Evolutionary conservation across 371 early-diverging fungal species (phyloP).

Genomic region (Rhizopus arrhizus): DNA sequence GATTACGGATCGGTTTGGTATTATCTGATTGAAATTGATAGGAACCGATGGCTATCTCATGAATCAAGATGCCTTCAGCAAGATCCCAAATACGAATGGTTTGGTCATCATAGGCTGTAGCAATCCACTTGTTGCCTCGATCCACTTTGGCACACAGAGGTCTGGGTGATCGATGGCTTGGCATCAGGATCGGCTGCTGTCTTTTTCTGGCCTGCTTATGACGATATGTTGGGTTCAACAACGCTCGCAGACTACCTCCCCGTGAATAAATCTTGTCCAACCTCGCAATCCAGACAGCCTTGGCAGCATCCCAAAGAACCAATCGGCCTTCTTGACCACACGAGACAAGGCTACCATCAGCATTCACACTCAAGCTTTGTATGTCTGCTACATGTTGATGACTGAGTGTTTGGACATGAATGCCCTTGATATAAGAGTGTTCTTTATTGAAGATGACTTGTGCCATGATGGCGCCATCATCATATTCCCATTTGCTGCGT

Average conservation of each 20-base stretch:
- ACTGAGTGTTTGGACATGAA: slow-evolving; percentile 26
- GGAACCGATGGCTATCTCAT: slow-evolving; percentile 26
- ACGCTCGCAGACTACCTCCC: slow-evolving; percentile 16
- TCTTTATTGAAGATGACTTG: slow-evolving; percentile 32
- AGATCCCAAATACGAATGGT: slow-evolving; percentile 37
- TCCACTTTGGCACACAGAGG: slow-evolving; percentile 32
- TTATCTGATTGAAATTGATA: slow-evolving; percentile 7
- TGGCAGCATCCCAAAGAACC: slow-evolving; percentile 32
- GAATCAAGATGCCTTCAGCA: slow-evolving; percentile 20
- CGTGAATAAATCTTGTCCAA: slow-evolving; percentile 21
- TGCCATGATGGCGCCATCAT: slow-evolving; percentile 31
- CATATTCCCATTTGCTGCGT: slow-evolving; percentile 21
- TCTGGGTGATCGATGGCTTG: slow-evolving; percentile 12
- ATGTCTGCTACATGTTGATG: slow-evolving; percentile 39
- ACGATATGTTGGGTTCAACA: slow-evolving; percentile 15
- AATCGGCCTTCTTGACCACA: slow-evolving; percentile 40
- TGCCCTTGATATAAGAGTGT: slow-evolving; percentile 26
- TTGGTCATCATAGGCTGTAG: slow-evolving; percentile 34
- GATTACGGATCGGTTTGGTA: background rate
- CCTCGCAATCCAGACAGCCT: slow-evolving; percentile 35
- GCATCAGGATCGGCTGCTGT: background rate
- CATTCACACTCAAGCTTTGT: slow-evolving; percentile 28
- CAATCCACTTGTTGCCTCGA: slow-evolving; percentile 34
- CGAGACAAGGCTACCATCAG: slow-evolving; percentile 31
- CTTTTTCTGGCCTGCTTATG: slow-evolving; percentile 1